Conservation (phyloP, 176 grass and related monocot species). For the Phyllostachys edulis region DNA sequence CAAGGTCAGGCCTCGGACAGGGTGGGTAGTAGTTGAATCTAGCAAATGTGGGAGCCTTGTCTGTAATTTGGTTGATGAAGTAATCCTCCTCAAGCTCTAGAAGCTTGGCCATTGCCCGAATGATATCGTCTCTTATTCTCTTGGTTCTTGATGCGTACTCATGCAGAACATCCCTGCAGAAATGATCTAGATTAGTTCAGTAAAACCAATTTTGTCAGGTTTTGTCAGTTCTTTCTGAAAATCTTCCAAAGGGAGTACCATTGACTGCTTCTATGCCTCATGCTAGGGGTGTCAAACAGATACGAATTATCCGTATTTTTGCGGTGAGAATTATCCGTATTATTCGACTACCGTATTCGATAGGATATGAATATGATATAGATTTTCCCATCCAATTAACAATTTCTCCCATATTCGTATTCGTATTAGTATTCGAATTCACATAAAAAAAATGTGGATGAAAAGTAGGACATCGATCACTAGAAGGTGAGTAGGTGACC, state of each 20-base stretch:
- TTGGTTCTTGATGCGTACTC: constrained; percentile 41
- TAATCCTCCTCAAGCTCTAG: constrained; percentile 33
- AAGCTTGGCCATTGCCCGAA: constrained; percentile 28
- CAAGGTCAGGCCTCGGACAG: constrained; percentile 50
- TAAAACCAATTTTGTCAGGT: not conserved
- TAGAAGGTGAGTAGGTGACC: constrained; percentile 4
- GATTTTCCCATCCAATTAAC: no score
- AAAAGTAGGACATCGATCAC: no score
- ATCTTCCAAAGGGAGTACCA: no score
- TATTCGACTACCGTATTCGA: no score
- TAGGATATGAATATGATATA: no score
- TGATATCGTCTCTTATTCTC: constrained; percentile 25
- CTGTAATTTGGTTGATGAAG: constrained; percentile 24
- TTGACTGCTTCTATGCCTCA: no score
- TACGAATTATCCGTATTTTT: no score
- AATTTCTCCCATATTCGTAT: no score
- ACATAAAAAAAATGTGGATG: no score
- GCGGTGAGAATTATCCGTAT: no score
- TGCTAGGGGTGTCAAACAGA: no score
- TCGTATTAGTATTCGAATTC: no score
- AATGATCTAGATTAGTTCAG: not conserved
- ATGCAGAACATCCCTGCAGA: constrained; percentile 47
- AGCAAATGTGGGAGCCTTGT: constrained; percentile 21
- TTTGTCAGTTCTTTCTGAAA: not conserved
- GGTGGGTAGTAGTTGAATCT: constrained; percentile 56